phyloP scores from a whole-genome alignment of 2,329 filamentous ascomycete genomes.

The Monascus ruber region DNA sequence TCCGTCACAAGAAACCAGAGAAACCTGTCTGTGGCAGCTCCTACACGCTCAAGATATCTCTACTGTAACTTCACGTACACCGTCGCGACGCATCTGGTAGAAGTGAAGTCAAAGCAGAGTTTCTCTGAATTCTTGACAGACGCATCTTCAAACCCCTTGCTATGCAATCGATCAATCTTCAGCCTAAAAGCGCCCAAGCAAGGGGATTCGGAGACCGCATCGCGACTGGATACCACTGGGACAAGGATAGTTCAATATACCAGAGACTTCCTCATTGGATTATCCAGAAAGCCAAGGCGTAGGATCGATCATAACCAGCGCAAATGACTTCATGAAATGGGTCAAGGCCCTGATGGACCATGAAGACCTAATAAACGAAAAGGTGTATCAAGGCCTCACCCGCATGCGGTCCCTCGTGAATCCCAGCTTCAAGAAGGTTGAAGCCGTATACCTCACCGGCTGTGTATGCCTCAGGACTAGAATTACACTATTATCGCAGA shows the following conservation, averaged over 20 bases:
- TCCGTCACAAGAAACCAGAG: too few relatives aligned
- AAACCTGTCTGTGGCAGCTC: too few relatives aligned
- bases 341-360: constrained; percentile 18
- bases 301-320: constrained; percentile 30
- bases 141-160: too few relatives aligned
- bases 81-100: too few relatives aligned
- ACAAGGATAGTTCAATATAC: constrained; percentile 14
- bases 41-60: too few relatives aligned
- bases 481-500: constrained; percentile 17
- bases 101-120: too few relatives aligned
- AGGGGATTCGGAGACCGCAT: constrained; percentile 18
- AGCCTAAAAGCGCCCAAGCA: constrained; percentile 24
- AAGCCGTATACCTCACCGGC: constrained; percentile 12
- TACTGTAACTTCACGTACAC: too few relatives aligned
- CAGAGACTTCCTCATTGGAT: constrained; percentile 16
- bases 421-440: constrained; percentile 5
- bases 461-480: constrained; percentile 15
- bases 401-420: constrained; percentile 13
- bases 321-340: constrained; percentile 20
- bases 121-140: too few relatives aligned
- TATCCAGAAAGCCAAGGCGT: constrained; percentile 29
- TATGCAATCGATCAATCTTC: constrained; percentile 4
- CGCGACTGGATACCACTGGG: constrained; percentile 35
- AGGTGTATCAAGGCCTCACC: constrained; percentile 13
- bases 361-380: constrained; percentile 12